Evolutionary conservation across 305 asterid genomes (phyloP), one percentile per base, ranked within the genome.

Genomic region (Fraxinus xanthoxyloides): DNA sequence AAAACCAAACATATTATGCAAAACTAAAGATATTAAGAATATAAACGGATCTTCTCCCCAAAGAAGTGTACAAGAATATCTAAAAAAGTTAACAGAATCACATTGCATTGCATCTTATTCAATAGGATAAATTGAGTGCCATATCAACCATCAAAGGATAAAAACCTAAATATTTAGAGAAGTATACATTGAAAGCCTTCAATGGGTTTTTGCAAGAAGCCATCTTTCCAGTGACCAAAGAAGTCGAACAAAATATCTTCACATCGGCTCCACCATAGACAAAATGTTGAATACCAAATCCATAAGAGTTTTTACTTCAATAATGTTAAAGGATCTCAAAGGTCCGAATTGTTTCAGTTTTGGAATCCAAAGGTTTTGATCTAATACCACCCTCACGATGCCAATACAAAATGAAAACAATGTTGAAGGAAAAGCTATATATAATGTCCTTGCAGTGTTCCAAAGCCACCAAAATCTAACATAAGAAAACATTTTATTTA

Each of bases 1-100:
- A 82, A 38, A 80, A 86, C 54, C 36, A 30, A 46, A 87, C 21
- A 65, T 10, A 70, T 81, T 56, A 69, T 4, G 74, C 81, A 78
- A 10, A 78, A 80, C 43, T 76, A 1, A 10, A 34, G 30, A 17
- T 51, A 17, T 17, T 51, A 51, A 51, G 23, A 51, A 46, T 1
- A 51, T 51, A 1, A 51, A 51, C 0, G n/a, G 72, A 7, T 8
- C 8, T 23, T 65, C 34, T 26, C 3, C 70, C 73, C 34, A 12
- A 26, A 3, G 1, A 65, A 26, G 8, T n/a, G 65, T 19, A 61
- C 70, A 61, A 61, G 31, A 61, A 46, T 46, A 46, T 46, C n/a
- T 13, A 3, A 46, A 46, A 46, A 46, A 46, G 1, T 12, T 46
- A 46, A 13, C 56, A 46, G 24, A 46, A 5, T 51, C 63, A n/a